Conservation (phyloP, 75 land plant species). For the Isoetes taiwanensis region DNA sequence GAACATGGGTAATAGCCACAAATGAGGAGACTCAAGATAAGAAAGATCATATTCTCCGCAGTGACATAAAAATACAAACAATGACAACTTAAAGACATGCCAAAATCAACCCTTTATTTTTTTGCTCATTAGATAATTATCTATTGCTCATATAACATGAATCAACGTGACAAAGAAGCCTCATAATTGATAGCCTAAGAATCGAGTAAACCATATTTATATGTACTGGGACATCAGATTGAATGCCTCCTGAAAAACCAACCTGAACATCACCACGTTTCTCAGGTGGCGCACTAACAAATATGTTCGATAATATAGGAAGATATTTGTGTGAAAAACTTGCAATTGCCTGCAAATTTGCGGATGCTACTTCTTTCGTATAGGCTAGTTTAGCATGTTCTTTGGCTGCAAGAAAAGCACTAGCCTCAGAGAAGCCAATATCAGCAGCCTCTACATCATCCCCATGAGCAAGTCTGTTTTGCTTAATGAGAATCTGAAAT, state of each 20-base stretch:
- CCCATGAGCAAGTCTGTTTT: constrained; percentile 38
- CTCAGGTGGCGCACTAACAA: constrained; percentile 43
- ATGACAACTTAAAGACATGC: no score
- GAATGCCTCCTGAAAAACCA: no score
- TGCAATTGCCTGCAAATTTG: constrained; percentile 45
- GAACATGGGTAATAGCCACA: no score
- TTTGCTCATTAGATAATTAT: no score
- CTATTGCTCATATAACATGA: no score
- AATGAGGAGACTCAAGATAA: no score
- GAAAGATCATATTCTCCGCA: no score
- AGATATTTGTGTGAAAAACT: constrained; percentile 49
- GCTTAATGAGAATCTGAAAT: constrained; percentile 44
- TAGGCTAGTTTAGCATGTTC: constrained; percentile 41
- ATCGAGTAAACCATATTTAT: not conserved
- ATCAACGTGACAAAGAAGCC: no score
- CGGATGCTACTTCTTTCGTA: constrained; percentile 35
- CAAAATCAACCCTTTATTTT: no score
- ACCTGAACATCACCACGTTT: constrained; percentile 82
- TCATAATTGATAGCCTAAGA: no score
- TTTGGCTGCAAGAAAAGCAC: constrained; percentile 5
- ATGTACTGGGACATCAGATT: constrained; percentile 17
- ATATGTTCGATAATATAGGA: constrained; percentile 38
- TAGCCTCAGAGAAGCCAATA: not conserved
- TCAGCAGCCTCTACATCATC: constrained; percentile 9
- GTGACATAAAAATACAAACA: no score